These are phyloP conservation scores for Plasmodium knowlesi DNA, from an alignment of 169 alveolate species.

Conservation along the genomic window DNA sequence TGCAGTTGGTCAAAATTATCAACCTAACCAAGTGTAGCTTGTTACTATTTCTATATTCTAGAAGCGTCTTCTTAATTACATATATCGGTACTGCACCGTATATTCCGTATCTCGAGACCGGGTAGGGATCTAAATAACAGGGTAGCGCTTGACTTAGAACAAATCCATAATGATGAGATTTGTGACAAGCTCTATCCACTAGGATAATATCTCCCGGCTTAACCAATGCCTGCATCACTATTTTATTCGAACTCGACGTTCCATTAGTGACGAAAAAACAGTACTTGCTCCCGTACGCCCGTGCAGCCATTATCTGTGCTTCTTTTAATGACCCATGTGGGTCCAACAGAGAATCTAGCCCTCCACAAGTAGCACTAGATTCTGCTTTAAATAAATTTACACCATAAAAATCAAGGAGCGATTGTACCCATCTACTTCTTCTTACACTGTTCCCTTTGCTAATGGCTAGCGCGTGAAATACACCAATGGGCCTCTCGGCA, in stretches of 20 bases:
- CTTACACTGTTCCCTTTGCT: conserved; percentile 80
- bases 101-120: conserved; percentile 78
- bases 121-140: conserved; percentile 82
- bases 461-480: conserved; percentile 83
- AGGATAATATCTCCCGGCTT: conserved; percentile 81
- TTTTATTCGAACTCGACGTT: conserved; percentile 81
- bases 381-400: conserved; percentile 82
- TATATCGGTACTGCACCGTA: conserved; percentile 81
- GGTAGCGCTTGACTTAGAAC: conserved; percentile 80
- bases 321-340: conserved; percentile 84
- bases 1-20: conserved; percentile 78
- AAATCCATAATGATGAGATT: conserved; percentile 82
- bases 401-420: conserved; percentile 80
- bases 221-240: conserved; percentile 79
- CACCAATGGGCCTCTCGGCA: conserved; percentile 84
- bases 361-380: conserved; percentile 83
- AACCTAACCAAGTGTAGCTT: conserved; percentile 67
- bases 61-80: conserved; percentile 72
- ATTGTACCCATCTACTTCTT: conserved; percentile 79
- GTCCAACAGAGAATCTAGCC: conserved; percentile 80
- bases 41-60: conserved; percentile 76
- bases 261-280: conserved; percentile 84
- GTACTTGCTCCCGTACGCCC: conserved; percentile 79
- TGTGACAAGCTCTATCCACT: conserved; percentile 83
- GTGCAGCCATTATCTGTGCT: conserved; percentile 82